Evolutionary conservation across 2,329 filamentous ascomycete species (phyloP).

Genomic region (Zalaria sp.): DNA sequence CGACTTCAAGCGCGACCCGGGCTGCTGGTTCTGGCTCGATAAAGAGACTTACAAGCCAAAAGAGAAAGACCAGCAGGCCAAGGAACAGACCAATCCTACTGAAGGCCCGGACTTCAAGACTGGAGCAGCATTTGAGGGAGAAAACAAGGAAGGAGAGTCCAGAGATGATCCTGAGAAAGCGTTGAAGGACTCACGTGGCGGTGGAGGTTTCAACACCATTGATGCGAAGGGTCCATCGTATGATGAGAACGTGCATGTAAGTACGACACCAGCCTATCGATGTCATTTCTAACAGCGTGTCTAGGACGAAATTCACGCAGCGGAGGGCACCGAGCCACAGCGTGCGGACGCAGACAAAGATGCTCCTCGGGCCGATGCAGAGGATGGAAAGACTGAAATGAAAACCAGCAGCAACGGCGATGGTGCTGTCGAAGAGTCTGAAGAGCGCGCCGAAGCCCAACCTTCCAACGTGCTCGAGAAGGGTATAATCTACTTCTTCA

Average conservation of each 20-base stretch:
- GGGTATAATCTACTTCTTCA: constrained; percentile 84
- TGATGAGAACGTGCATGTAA: not conserved
- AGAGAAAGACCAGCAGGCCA: constrained; percentile 1
- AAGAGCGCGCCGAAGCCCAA: constrained; percentile 34
- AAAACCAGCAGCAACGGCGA: constrained; percentile 1
- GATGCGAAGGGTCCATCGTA: not conserved
- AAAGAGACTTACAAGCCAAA: constrained; percentile 6
- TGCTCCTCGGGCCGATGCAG: not conserved
- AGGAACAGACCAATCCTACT: constrained; percentile 3
- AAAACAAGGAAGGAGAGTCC: constrained; percentile 13
- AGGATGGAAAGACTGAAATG: not conserved
- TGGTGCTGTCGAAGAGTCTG: constrained; percentile 34
- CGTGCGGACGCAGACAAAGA: not conserved
- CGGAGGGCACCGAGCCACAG: not conserved
- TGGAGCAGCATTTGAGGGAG: constrained; percentile 9
- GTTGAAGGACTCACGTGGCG: constrained; percentile 9
- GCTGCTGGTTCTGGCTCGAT: constrained; percentile 7
- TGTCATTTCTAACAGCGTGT: not conserved
- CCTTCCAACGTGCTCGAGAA: constrained; percentile 64
- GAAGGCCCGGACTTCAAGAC: constrained; percentile 2
- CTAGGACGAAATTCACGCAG: not conserved
- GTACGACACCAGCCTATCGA: too few relatives aligned
- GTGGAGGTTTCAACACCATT: constrained; percentile 8
- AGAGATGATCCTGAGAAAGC: constrained; percentile 12
- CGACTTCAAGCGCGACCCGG: constrained; percentile 1